Base-by-base conservation (phyloP, 495 filamentous ascomycete species). In the Penicillium manginii region DNA sequence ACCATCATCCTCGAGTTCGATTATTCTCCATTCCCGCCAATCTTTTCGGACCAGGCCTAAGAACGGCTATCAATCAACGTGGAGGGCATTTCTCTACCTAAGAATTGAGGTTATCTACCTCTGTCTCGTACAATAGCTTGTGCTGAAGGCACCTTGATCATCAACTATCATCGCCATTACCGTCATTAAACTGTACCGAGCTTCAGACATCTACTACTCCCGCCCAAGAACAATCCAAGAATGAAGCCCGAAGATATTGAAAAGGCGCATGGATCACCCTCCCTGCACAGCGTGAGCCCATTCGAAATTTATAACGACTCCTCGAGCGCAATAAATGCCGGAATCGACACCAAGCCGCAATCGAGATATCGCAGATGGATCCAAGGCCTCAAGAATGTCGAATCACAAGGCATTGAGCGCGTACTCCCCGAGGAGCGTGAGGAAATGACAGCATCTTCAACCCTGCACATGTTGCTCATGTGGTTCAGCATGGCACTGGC, bases 401-500 rank as follows among this genome's bases (percentile, higher is more conserved):
- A 93, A 63, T 78, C 81, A 8, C 82, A 87, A 18, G 88, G 89
- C 4, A 90, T 92, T 59, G 80, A 83, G 54, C 86, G 86, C 0
- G 84, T 93, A 4, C 74, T 82, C 15, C 61, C 81, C 9, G 76
- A 85, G 31, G 82, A 89, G 53, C 76, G 78, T 15, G 61, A 79
- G 49, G 47, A 59, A 11, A 52, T 66, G 11, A 76, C 67, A n/a
- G 17, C 66, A 10, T 64, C 73, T 10, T 68, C 71, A 0, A 73
- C 78, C 22, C 63, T 84, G 37, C 88, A 91, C 62, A 86, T 91
- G 68, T 69, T 81, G 11, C 69, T 91, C 5, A 71, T 91, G 42
- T 93, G 89, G 89, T 86, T 90, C 60, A 86, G 85, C 37, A 86
- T 89, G 73, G 90, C 90, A 54, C 78, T 91, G 55, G 82, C 86